Percentiles rank a stretch among this genome's conserved stretches.
phyloP scores from a whole-genome alignment of 2,329 filamentous ascomycete species.

The Stagonosporopsis vannaccii region DNA sequence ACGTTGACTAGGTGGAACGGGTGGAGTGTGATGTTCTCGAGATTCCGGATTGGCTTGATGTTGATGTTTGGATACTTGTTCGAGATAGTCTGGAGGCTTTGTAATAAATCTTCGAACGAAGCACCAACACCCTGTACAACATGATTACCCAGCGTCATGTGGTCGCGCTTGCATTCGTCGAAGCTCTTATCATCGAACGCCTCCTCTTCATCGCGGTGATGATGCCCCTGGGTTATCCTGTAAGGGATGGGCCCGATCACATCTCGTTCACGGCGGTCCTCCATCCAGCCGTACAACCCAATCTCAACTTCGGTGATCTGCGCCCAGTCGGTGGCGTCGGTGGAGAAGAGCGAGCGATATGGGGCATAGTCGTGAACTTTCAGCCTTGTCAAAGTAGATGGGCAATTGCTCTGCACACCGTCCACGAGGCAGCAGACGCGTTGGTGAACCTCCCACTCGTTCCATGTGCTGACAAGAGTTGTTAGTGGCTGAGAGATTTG shows the following conservation, averaged over 20 bases:
- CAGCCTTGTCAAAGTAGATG: slow-evolving; percentile 41
- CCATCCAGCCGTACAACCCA: slow-evolving; percentile 45
- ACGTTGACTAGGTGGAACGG: slow-evolving; percentile 48
- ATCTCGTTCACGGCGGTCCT: slow-evolving; percentile 45
- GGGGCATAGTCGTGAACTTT: slow-evolving; percentile 47
- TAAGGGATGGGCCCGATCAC: slow-evolving; percentile 44
- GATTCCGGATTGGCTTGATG: slow-evolving; percentile 38
- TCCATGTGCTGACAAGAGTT: slow-evolving; percentile 35
- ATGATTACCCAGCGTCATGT: slow-evolving; percentile 44
- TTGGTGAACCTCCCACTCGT: slow-evolving; percentile 49
- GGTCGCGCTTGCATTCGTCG: slow-evolving; percentile 41
- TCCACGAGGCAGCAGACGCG: slow-evolving; percentile 47
- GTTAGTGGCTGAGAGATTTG: slow-evolving; percentile 19
- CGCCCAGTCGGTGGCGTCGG: slow-evolving; percentile 40
- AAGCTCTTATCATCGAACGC: slow-evolving; percentile 47
- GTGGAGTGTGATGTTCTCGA: slow-evolving; percentile 41
- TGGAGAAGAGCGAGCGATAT: slow-evolving; percentile 45
- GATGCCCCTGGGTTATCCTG: slow-evolving; percentile 42
- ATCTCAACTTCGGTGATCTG: slow-evolving; percentile 44
- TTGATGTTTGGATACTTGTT: slow-evolving; percentile 44
- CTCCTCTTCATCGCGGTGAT: slow-evolving; percentile 46
- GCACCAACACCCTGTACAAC: slow-evolving; percentile 45
- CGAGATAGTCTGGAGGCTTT: slow-evolving; percentile 39
- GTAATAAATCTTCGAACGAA: slow-evolving; percentile 43
- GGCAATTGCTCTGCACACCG: slow-evolving; percentile 40